Evolutionary conservation across 2,329 filamentous ascomycete species (phyloP), one percentile per base, ranked within the genome.

Genomic region (Apiospora sp.): DNA sequence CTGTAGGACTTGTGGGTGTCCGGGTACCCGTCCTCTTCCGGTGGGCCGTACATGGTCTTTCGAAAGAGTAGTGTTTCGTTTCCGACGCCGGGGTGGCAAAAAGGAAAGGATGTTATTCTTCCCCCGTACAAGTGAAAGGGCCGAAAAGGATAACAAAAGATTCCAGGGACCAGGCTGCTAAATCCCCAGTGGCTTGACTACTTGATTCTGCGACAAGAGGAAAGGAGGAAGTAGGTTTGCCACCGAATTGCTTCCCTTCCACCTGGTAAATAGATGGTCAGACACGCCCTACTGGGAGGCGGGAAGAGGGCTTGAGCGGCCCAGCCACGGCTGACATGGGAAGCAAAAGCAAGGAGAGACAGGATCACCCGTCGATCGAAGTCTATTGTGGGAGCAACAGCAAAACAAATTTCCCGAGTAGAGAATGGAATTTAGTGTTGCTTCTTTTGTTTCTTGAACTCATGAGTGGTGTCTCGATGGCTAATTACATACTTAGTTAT

Each of bases 321-420:
- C 30, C 34, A 13, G 58, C 13, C 37, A 41, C 8, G 2, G 37
- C 58, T 64, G 58, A 41, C 58, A 41, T 41, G 58, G 19, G n/a
- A 22, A 34, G 41, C 34, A 64, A 64, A 64, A 64, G 58, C 58
- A 64, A 64, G 14, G 34, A 64, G 58, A 64, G 58, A 64, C 58
- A 64, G 19, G 34, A 64, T 41, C 34, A n/a, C 34, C 58, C 34
- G 58, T n/a, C 30, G 58, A 41, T 64, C 58, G n/a, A 22, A 64
- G 34, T 64, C 22, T 41, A 64, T 41, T 64, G 30, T 64, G 58
- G 5, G 10, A 19, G 34, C 10, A 64, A 64, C 24, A 61, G 54
- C 14, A 61, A 61, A 19, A 2, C 22, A 3, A n/a, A 10, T n/a
- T 1, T n/a, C 19, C 46, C 7, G 27, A 22, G 41, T 12, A 13